Evolutionary conservation across 371 early-diverging fungal genomes (phyloP).

Genomic region (Zancudomyces culisetae): DNA sequence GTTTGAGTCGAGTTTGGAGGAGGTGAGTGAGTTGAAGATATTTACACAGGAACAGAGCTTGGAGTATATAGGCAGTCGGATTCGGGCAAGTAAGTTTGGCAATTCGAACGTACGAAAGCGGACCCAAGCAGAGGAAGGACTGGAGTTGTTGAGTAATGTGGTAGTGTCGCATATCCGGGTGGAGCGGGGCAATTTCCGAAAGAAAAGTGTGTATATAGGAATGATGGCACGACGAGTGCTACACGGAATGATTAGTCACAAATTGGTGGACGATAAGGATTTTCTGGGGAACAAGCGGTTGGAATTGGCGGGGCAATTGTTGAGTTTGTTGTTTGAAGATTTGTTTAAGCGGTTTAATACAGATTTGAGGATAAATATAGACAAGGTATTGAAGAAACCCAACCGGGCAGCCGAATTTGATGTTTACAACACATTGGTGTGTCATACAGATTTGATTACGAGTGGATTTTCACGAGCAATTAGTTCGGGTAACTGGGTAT

Average conservation of each 20-base stretch:
- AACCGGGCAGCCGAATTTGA: conserved; percentile 92
- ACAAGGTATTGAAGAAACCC: conserved; percentile 82
- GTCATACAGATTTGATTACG: conserved; percentile 84
- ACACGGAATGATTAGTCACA: conserved; percentile 61
- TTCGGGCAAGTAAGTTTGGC: conserved; percentile 1
- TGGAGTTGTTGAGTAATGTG: conserved; percentile 76
- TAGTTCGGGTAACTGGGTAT: conserved; percentile 98
- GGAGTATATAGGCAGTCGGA: conserved; percentile 54
- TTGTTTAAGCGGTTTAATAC: conserved; percentile 93
- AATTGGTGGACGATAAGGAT: conserved; percentile 94
- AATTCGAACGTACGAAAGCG: background rate
- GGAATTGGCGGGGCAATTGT: conserved; percentile 97
- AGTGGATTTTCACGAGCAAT: conserved; percentile 92
- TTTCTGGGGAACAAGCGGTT: conserved; percentile 99
- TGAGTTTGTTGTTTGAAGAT: conserved; percentile 98
- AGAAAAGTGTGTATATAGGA: conserved; percentile 90
- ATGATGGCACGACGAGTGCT: conserved; percentile 96
- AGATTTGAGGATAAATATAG: conserved; percentile 77
- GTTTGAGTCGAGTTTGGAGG: conserved; percentile 83
- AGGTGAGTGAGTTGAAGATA: conserved; percentile 37
- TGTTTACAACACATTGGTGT: conserved; percentile 63
- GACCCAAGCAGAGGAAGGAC: conserved; percentile 62
- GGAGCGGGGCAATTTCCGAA: conserved; percentile 67
- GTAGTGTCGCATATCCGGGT: conserved; percentile 95
- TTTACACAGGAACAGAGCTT: conserved; percentile 79